Base-by-base conservation (phyloP, 306 rosid species). In the Prunus davidiana region DNA sequence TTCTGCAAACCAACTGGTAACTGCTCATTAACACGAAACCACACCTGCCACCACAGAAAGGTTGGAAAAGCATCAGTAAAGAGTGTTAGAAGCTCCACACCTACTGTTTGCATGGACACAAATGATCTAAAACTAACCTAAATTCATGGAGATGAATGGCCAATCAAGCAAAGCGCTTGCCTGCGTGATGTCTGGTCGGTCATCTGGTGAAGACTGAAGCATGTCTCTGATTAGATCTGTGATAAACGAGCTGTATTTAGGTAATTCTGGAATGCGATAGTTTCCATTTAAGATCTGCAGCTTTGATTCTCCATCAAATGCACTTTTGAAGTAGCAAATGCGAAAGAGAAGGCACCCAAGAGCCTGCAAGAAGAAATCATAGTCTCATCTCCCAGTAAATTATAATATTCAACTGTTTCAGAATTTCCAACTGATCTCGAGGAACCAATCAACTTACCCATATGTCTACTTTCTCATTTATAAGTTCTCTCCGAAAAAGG, bases 161-260 rank as follows among this genome's bases (percentile, higher is more conserved):
- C 97, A 90, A 95, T 95, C 97, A 90, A 95, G 97, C 96, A 95
- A 95, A 95, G 96, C 88, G 89, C 99, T 95, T 95, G 97, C 99
- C 99, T 92, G 99, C 96, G 97, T 92, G 99, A 95, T 92, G 83
- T 95, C 99, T 80, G 99, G 99, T 95, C 99, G 82, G 91, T 92
- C 93, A 34, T 92, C 93, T 69, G 97, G 98, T 78, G 89, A 85
- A 41, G 91, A 89, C 84, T 92, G 97, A 80, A 95, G 99, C 97
- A 95, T 88, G 83, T 95, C 97, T 81, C 81, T 92, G 85, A 92
- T 92, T 60, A 95, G 90, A 84, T 89, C 91, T 15, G 90, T 89
- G 66, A 95, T 58, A 3, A 65, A 67, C 22, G 96, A 84, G 80
- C 85, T 86, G 82, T 85, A 95, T 72, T 88, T 92, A 0, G 99